Evolutionary conservation across 768 basidiomycete species (phyloP), one percentile per base, ranked within the genome.

Genomic region (Macrocybe gigantea): DNA sequence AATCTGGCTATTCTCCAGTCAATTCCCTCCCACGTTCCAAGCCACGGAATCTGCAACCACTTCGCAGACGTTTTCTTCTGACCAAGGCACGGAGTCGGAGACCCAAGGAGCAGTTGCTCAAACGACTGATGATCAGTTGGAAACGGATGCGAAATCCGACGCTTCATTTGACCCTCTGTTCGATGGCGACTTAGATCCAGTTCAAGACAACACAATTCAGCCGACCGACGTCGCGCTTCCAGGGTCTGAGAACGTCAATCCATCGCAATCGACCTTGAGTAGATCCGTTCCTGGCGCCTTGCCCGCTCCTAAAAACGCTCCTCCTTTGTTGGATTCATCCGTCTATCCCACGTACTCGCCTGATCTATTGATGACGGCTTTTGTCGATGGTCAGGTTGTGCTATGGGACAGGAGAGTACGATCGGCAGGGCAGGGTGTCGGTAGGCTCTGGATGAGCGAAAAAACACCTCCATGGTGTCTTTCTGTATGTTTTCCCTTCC

Each of bases 391-490:
- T 1, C 89, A 94, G 60, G 79, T 97, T 11, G 78, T 93, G 41
- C 63, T 99, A 9, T 95, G 95, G 87, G 95, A 99, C 62, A 78
- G 84, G 58, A 72, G 95, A 53, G 80, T 79, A 33, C 71, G 83
- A 46, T 72, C 73, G 6, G 67, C 77, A 35, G 82, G 85, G 30
- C 70, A 64, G 36, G 88, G 92, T 5, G 87, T 93, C 1, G 93
- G 92, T 31, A 72, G 92, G 54, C 68, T 97, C 46, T 87, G 86
- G 80, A 82, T 91, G 74, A 85, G 83, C 58, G 93, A 94, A 53
- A 93, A 89, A 66, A 91, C 89, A 14, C 92, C 92, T 31, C 92
- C 91, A 8, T 97, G 93, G 93, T 96, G 93, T 65, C 78, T 95
- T 58, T 93, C 93, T 53, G 95, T 97, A 65, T 60, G 82, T 38